Conservation (phyloP, 2,329 filamentous ascomycete genomes). For the Phoma sp. region DNA sequence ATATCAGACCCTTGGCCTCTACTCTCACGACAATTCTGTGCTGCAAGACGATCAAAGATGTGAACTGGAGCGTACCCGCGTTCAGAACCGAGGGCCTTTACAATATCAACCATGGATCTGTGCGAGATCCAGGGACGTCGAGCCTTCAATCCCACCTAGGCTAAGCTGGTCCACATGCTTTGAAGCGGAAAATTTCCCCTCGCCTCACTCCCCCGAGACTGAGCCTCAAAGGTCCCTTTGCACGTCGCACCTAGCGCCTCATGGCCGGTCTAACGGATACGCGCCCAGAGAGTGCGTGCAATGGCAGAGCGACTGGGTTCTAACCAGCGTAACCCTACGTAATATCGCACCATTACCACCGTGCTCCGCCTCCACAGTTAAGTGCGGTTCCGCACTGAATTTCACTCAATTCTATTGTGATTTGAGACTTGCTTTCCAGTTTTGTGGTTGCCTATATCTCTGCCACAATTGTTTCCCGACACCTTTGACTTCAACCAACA, state of each 20-base stretch:
- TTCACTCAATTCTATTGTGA: conserved; percentile 3
- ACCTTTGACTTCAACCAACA: not conserved
- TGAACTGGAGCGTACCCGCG: conserved; percentile 4
- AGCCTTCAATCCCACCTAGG: not conserved
- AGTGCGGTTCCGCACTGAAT: conserved; percentile 5
- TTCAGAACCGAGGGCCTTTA: not conserved
- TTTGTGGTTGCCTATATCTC: not conserved
- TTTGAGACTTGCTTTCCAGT: not conserved
- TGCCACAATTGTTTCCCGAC: not conserved
- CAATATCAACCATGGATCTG: not conserved
- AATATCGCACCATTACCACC: conserved; percentile 5
- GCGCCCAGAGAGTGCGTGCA: not conserved
- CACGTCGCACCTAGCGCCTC: conserved; percentile 18
- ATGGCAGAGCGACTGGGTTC: conserved; percentile 1
- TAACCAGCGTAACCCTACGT: conserved; percentile 11
- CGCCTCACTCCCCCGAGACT: conserved; percentile 13
- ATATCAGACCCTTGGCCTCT: conserved; percentile 9
- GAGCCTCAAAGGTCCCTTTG: conserved; percentile 2
- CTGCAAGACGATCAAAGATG: not conserved
- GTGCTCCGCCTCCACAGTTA: conserved; percentile 9
- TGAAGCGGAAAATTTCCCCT: conserved; percentile 23
- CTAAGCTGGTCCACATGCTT: conserved; percentile 20
- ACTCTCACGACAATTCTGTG: not conserved
- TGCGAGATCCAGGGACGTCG: not conserved
- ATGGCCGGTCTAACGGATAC: conserved; percentile 9